Conservation (phyloP, 148 eudicot genomes). For the Camellia lanceoleosa region DNA sequence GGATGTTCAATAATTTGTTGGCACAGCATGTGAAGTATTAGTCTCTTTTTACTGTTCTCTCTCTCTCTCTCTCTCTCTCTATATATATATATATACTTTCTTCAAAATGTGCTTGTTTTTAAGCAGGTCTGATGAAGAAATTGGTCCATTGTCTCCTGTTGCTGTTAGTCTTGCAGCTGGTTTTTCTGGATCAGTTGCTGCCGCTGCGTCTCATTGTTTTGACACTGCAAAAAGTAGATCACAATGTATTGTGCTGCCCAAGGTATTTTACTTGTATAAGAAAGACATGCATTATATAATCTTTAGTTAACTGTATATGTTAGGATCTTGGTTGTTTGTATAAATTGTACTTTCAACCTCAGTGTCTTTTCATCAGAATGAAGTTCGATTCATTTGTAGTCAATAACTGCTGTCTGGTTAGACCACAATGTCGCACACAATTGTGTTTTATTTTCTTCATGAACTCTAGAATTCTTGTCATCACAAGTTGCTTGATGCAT, state of each 20-base stretch:
- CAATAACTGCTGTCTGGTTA: background rate
- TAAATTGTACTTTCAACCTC: too few species aligned
- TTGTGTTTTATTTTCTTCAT: too few species aligned
- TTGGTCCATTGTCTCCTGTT: slow-evolving; percentile 78
- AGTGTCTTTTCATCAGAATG: background rate
- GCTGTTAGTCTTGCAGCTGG: slow-evolving; percentile 81
- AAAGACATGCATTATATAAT: background rate
- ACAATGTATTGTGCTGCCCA: slow-evolving; percentile 72
- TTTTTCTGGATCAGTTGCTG: slow-evolving; percentile 81
- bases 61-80: too few species aligned
- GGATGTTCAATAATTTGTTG: background rate
- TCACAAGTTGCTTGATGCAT: too few species aligned
- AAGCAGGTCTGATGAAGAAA: slow-evolving; percentile 54
- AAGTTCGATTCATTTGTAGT: background rate
- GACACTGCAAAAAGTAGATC: slow-evolving; percentile 82
- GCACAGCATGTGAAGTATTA: too few species aligned
- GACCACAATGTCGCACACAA: background rate
- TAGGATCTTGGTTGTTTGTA: too few species aligned
- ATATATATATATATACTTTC: too few species aligned
- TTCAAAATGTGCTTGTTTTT: too few species aligned
- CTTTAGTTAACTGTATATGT: too few species aligned
- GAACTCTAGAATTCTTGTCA: too few species aligned
- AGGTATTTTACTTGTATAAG: slow-evolving; percentile 24
- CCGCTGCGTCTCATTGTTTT: slow-evolving; percentile 87
- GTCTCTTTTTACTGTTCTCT: too few species aligned